phyloP scores from a whole-genome alignment of 768 basidiomycete genomes.

The Pisolithus orientalis region DNA sequence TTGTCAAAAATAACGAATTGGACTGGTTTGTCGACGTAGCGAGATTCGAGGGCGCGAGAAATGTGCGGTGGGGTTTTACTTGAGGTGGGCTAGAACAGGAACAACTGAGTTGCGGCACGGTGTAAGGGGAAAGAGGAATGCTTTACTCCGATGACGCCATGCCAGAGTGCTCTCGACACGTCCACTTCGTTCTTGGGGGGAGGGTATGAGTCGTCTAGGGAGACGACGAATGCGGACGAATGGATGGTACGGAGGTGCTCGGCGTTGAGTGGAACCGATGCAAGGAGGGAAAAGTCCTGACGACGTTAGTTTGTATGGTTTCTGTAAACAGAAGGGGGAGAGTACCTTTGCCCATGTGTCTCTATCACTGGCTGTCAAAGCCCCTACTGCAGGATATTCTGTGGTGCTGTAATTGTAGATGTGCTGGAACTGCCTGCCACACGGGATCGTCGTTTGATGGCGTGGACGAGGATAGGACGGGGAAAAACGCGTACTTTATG shows the following conservation, averaged over 20 bases:
- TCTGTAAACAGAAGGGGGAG: neutral
- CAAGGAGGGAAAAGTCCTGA: constrained; percentile 61
- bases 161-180: constrained; percentile 73
- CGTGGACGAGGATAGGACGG: neutral
- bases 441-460: neutral
- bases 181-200: constrained; percentile 45
- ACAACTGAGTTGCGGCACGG: neutral
- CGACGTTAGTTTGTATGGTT: neutral
- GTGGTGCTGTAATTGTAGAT: constrained; percentile 60
- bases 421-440: constrained; percentile 59
- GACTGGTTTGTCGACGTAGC: constrained; percentile 88
- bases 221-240: constrained; percentile 80
- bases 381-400: constrained; percentile 69
- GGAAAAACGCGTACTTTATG: constrained; percentile 40
- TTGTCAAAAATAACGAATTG: constrained; percentile 86
- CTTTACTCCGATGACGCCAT: constrained; percentile 55
- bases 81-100: constrained; percentile 9
- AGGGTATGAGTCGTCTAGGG: constrained; percentile 56
- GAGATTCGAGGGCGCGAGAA: constrained; percentile 54
- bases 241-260: constrained; percentile 67
- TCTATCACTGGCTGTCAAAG: constrained; percentile 71
- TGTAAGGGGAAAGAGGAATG: too few relatives aligned
- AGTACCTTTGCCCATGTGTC: constrained; percentile 85
- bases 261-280: constrained; percentile 54
- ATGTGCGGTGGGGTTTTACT: constrained; percentile 17